Percentiles rank a stretch among this genome's conserved stretches.
Conservation (phyloP, 495 filamentous ascomycete species). For the Symbiotaphrina buchneri region DNA sequence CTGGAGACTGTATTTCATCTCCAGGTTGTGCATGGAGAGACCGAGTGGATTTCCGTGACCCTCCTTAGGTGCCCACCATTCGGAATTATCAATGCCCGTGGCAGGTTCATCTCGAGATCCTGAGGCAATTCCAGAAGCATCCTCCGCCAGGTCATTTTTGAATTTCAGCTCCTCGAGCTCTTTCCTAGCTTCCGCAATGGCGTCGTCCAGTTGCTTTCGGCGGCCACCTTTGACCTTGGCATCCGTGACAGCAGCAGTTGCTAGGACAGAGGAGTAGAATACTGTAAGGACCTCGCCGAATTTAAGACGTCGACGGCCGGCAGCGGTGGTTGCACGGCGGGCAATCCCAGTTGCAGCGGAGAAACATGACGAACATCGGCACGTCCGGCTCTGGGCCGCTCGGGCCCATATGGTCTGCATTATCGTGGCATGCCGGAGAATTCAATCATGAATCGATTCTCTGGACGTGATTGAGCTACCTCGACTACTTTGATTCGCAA, state of each 20-base stretch:
- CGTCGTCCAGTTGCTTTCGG: constrained; percentile 35
- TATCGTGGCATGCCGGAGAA: constrained; percentile 3
- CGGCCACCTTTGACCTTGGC: constrained; percentile 35
- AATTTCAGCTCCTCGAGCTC: too few relatives aligned
- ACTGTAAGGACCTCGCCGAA: constrained; percentile 43
- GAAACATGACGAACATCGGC: constrained; percentile 40
- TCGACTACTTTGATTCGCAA: too few relatives aligned
- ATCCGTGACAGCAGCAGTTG: constrained; percentile 45
- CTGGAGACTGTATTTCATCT: too few relatives aligned
- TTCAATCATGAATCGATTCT: too few relatives aligned
- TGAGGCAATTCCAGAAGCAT: constrained; percentile 1
- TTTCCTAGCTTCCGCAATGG: constrained; percentile 24
- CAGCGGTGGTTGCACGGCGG: constrained; percentile 27
- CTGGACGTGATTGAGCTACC: too few relatives aligned
- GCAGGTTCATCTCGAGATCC: too few relatives aligned
- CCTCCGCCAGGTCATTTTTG: neutral
- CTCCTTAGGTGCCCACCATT: too few relatives aligned
- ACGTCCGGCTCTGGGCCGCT: constrained; percentile 33
- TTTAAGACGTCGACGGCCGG: constrained; percentile 24
- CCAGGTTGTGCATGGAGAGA: too few relatives aligned
- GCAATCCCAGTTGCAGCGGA: constrained; percentile 26
- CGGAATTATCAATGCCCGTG: too few relatives aligned
- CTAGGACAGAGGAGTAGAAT: constrained; percentile 49
- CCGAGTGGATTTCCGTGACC: too few relatives aligned
- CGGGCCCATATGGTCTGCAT: constrained; percentile 59